Evolutionary conservation across 2,329 filamentous ascomycete species (phyloP).

Genomic region (Rutstroemia sp.): DNA sequence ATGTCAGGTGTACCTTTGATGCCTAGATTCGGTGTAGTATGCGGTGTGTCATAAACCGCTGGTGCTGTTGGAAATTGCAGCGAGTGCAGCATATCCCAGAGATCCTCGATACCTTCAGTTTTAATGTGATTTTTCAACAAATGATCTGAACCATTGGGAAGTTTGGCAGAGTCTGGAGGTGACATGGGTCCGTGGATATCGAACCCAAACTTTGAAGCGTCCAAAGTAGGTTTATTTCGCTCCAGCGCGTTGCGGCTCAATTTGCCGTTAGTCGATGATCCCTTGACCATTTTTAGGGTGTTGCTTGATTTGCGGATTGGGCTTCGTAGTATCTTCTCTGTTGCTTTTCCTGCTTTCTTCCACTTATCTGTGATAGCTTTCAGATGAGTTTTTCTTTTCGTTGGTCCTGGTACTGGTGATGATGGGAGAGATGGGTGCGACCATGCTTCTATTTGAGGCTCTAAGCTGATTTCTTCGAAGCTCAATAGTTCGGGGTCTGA

Average conservation of each 20-base stretch:
- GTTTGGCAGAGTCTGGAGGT: conserved; percentile 37
- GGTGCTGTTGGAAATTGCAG: conserved; percentile 21
- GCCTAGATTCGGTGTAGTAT: conserved; percentile 21
- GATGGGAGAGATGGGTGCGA: conserved; percentile 19
- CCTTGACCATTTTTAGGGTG: conserved; percentile 24
- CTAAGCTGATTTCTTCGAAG: conserved; percentile 25
- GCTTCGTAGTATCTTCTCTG: conserved; percentile 30
- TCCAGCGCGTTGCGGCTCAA: conserved; percentile 39
- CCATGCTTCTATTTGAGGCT: conserved; percentile 16
- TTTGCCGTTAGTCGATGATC: conserved; percentile 23
- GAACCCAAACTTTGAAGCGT: conserved; percentile 37
- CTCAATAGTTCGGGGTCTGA: conserved; percentile 28
- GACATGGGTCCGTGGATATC: conserved; percentile 37
- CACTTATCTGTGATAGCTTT: conserved; percentile 40
- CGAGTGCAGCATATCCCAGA: conserved; percentile 24
- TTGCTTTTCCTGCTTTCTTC: conserved; percentile 30
- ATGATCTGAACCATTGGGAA: conserved; percentile 21
- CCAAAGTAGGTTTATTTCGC: conserved; percentile 38
- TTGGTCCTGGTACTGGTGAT: conserved; percentile 16
- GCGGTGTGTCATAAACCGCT: conserved; percentile 18
- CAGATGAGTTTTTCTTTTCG: conserved; percentile 20
- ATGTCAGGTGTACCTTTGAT: conserved; percentile 17
- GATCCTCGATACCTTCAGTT: conserved; percentile 29
- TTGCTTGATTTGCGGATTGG: conserved; percentile 32
- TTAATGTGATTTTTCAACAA: conserved; percentile 1